phyloP scores from a whole-genome alignment of 257 asterid species.

The Echium plantagineum region DNA sequence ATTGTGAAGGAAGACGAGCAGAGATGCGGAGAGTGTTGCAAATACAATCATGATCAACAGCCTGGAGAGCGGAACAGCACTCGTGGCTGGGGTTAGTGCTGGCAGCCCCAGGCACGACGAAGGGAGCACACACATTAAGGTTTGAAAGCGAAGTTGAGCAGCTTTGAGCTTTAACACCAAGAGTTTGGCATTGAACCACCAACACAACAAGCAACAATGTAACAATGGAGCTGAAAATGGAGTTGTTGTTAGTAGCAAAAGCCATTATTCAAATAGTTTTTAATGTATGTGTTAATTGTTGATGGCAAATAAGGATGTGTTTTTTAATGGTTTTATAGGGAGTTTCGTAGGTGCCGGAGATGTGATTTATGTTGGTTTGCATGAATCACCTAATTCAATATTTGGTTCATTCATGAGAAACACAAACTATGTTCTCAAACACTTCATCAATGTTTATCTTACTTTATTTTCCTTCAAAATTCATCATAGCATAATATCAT shows the following conservation, averaged over 20 bases:
- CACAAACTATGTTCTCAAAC: not conserved
- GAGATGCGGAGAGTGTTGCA: conserved; percentile 38
- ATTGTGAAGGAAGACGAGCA: conserved; percentile 34
- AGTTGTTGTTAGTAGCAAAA: too few species aligned
- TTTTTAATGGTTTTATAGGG: not conserved
- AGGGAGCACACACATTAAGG: not conserved
- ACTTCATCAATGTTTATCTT: too few species aligned
- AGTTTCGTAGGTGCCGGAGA: not conserved
- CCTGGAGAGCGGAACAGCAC: conserved; percentile 22
- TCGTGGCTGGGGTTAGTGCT: conserved; percentile 15
- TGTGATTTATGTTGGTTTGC: not conserved
- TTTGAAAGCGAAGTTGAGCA: not conserved
- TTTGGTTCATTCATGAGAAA: not conserved
- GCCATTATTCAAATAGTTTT: not conserved
- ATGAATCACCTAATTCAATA: not conserved
- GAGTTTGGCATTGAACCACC: not conserved
- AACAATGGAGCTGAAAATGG: not conserved
- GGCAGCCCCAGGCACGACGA: conserved; percentile 15
- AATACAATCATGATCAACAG: conserved; percentile 24
- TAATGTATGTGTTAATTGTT: not conserved
- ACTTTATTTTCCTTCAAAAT: too few species aligned
- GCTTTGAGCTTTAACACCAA: not conserved
- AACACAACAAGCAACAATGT: not conserved
- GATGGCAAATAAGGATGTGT: not conserved
- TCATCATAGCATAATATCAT: too few species aligned